Base-by-base conservation (phyloP, 257 asterid species). In the Agastache rugosa region DNA sequence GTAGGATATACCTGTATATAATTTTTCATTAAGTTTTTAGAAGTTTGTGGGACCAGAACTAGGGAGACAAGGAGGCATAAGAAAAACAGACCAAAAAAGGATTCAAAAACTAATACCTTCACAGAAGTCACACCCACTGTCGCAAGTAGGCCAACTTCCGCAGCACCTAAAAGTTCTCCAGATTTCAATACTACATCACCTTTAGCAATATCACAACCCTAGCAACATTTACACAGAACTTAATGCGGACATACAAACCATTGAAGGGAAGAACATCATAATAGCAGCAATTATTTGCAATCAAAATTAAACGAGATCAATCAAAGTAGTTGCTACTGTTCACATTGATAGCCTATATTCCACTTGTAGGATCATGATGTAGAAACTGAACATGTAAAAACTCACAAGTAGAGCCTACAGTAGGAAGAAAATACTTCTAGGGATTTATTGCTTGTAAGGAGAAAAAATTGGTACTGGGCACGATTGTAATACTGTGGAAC, bases 71-170 rank as follows among this genome's bases (percentile, higher is more conserved):
- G 42, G 60, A 62, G 60, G 75, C 22, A 48, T 12, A 76, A 58
- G 64, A 72, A 59, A 48, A 27, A 75, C 41, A 70, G 41, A 51
- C 29, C 58, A 17, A 44, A 27, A 11, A 71, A 14, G 27, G 34
- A 42, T 8, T 45, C 60, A 44, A 67, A 29, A 50, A 61, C 25
- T 51, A 69, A 75, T 83, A 92, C 99, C 97, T 89, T 90, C 76
- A 92, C 95, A 5, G 75, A 22, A 34, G 77, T 50, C 27, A 92
- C 81, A 37, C 99, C 99, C 47, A 87, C 95, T 39, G 97, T 89
- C 68, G 96, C 97, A 76, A 94, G 93, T 75, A 94, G 78, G 75
- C 99, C 99, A 67, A 94, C 73, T 86, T 94, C 97, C 11, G 97
- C 97, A 74, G 96, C 87, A 69, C 91, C 96, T 74, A 94, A 39